A percentile compares a stretch with the other conserved stretches of the same genome.
phyloP scores from a whole-genome alignment of 2,329 filamentous ascomycete genomes.

The Diplodia sapinea region DNA sequence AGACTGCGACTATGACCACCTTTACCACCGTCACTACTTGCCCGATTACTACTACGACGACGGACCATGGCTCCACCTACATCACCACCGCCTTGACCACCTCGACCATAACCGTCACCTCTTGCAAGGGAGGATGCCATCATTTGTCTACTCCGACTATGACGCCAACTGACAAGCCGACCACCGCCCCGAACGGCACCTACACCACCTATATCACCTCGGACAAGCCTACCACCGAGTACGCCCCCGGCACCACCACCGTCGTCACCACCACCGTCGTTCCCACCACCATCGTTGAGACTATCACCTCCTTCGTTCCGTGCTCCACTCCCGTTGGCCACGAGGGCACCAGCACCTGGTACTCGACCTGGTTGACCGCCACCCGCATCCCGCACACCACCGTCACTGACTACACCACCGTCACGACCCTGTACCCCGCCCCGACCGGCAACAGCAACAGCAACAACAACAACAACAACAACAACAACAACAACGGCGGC shows the following conservation, averaged over 20 bases:
- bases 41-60: slow-evolving; percentile 40
- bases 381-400: slow-evolving; percentile 43
- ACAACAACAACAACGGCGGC: background rate
- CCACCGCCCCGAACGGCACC: slow-evolving; percentile 8
- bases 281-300: slow-evolving; percentile 42
- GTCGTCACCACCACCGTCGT: slow-evolving; percentile 29
- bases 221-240: slow-evolving; percentile 10
- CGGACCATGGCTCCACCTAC: slow-evolving; percentile 35
- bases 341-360: slow-evolving; percentile 41
- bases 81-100: slow-evolving; percentile 45
- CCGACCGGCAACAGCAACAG: background rate
- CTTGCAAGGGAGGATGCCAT: slow-evolving; percentile 47
- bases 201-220: background rate
- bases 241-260: slow-evolving; percentile 32
- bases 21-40: slow-evolving; percentile 44
- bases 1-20: slow-evolving; percentile 38
- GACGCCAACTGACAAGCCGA: slow-evolving; percentile 16
- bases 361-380: slow-evolving; percentile 49
- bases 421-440: slow-evolving; percentile 20
- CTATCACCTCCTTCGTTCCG: slow-evolving; percentile 46
- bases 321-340: slow-evolving; percentile 46
- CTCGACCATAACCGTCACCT: slow-evolving; percentile 47
- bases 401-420: slow-evolving; percentile 33
- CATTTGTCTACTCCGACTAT: slow-evolving; percentile 28
- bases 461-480: background rate